Evolutionary conservation across 2,329 filamentous ascomycete genomes (phyloP).

Genomic region (Pseudodiploospora longispora): DNA sequence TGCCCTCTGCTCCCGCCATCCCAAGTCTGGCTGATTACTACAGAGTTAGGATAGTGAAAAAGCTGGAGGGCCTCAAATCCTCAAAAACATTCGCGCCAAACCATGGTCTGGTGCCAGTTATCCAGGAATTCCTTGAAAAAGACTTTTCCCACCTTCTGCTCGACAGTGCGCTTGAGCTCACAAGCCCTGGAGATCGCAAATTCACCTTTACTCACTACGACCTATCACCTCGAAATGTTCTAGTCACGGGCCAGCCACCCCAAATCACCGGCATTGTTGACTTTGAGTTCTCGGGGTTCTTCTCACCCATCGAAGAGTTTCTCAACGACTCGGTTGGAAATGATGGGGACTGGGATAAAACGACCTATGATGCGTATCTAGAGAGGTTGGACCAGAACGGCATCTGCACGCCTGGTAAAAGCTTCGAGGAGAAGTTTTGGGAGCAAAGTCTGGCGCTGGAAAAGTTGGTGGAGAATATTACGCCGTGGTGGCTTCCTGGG

Average conservation of each 20-base stretch:
- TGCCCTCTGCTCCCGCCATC: slow-evolving; percentile 7
- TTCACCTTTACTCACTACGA: slow-evolving; percentile 17
- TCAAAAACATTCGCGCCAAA: slow-evolving; percentile 3
- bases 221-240: slow-evolving; percentile 15
- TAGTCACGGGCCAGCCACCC: slow-evolving; percentile 8
- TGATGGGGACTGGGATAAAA: slow-evolving; percentile 9
- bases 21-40: slow-evolving; percentile 8
- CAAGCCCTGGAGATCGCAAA: neutral
- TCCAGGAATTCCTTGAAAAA: slow-evolving; percentile 1
- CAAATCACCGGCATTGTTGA: slow-evolving; percentile 15
- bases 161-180: neutral
- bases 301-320: slow-evolving; percentile 13
- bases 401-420: slow-evolving; percentile 1
- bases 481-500: slow-evolving; percentile 7
- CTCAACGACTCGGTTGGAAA: slow-evolving; percentile 8
- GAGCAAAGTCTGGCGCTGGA: slow-evolving; percentile 2
- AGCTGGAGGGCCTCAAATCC: slow-evolving; percentile 6
- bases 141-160: slow-evolving; percentile 9
- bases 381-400: slow-evolving; percentile 1
- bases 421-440: slow-evolving; percentile 1
- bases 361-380: slow-evolving; percentile 7
- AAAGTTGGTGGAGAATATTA: slow-evolving; percentile 5
- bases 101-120: neutral
- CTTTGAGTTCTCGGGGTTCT: slow-evolving; percentile 18
- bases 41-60: slow-evolving; percentile 6